phyloP scores from a whole-genome alignment of 139 green algal genomes.

The Coelastrella sp. region DNA sequence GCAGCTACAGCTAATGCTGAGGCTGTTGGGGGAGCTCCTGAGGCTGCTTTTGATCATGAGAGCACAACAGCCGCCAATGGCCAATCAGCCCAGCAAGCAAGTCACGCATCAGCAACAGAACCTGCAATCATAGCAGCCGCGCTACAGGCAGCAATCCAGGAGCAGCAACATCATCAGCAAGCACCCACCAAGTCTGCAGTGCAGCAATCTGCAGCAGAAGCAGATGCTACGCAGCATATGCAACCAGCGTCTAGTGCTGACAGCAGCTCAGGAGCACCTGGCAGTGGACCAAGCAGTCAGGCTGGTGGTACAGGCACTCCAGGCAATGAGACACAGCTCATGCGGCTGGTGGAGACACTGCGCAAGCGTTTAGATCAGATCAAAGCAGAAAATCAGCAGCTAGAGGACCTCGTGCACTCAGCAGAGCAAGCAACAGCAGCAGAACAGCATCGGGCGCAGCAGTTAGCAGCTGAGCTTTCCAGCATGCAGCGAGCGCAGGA shows the following conservation, averaged over 20 bases:
- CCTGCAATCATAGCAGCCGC: neutral
- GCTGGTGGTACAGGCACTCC: neutral
- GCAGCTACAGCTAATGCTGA: too few species aligned
- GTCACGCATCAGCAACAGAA: neutral
- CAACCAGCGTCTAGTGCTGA: neutral
- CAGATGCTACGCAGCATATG: conserved; percentile 3
- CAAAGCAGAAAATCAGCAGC: conserved; percentile 76
- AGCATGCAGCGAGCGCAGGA: conserved; percentile 55
- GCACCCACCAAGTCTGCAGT: too few species aligned
- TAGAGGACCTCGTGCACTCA: conserved; percentile 78
- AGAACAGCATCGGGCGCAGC: conserved; percentile 43
- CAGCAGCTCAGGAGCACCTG: conserved; percentile 25
- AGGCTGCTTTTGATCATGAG: too few species aligned
- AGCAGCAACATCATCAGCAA: neutral
- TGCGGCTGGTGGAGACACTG: conserved; percentile 68
- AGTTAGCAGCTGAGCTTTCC: conserved; percentile 50
- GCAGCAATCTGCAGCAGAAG: neutral
- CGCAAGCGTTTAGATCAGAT: conserved; percentile 68
- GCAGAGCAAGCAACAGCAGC: conserved; percentile 62
- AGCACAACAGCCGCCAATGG: too few species aligned
- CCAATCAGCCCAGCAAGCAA: neutral
- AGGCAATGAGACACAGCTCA: conserved; percentile 40
- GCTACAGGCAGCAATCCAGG: neutral
- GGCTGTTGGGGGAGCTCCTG: too few species aligned
- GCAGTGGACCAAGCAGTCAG: conserved; percentile 33